A percentile compares a stretch with the other conserved stretches of the same genome.
These are phyloP conservation scores for Pleurotus salmoneostramineus DNA, from an alignment of 768 basidiomycete genomes.

Conservation along the genomic window DNA sequence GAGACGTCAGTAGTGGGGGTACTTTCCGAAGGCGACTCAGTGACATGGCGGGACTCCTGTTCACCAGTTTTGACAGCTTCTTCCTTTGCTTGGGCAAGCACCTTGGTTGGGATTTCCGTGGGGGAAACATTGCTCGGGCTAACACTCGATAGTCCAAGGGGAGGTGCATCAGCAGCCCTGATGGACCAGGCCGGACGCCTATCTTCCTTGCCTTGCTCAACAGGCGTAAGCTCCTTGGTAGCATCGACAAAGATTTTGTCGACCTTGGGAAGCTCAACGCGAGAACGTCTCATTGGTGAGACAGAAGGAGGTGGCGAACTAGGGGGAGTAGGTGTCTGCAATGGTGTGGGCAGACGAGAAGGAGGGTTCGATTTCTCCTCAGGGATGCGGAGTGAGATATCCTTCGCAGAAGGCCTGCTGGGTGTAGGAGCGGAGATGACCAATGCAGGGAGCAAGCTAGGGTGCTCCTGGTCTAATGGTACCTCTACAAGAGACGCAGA, in stretches of 20 bases:
- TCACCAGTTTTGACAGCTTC: background rate
- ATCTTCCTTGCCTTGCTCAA: background rate
- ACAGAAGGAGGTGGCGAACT: constrained; percentile 29
- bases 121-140: background rate
- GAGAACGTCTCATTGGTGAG: constrained; percentile 1
- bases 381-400: constrained; percentile 11
- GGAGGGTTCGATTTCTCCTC: constrained; percentile 6
- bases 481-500: background rate
- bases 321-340: constrained; percentile 41
- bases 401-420: background rate
- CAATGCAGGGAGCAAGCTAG: constrained; percentile 4
- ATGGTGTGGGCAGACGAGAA: constrained; percentile 14
- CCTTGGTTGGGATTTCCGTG: background rate
- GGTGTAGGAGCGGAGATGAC: constrained; percentile 4
- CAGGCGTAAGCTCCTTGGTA: background rate
- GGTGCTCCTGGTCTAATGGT: background rate
- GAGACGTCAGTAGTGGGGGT: background rate
- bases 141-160: constrained; percentile 30
- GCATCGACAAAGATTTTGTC: background rate
- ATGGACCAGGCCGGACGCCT: constrained; percentile 32
- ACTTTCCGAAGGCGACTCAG: background rate
- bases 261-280: background rate
- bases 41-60: background rate
- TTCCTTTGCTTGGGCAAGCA: background rate
- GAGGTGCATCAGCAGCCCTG: constrained; percentile 37